These are phyloP conservation scores for Lojkania enalia DNA, from an alignment of 2,329 filamentous ascomycete genomes.

Conservation along the genomic window DNA sequence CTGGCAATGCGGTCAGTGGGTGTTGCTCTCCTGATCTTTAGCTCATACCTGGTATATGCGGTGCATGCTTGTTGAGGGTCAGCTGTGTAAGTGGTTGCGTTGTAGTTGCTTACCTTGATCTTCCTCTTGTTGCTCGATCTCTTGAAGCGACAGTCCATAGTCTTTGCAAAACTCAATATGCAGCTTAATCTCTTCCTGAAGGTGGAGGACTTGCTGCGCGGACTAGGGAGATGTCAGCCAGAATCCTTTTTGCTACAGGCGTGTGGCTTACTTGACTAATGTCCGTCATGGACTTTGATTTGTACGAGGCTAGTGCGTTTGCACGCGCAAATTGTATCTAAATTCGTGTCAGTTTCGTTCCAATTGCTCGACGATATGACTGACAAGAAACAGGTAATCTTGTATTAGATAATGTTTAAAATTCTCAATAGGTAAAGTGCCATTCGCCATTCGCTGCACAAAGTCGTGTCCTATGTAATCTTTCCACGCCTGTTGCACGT, in stretches of 20 bases:
- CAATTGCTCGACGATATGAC: slow-evolving; percentile 19
- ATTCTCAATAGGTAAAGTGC: slow-evolving; percentile 70
- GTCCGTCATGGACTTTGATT: slow-evolving; percentile 72
- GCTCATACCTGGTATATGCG: slow-evolving; percentile 67
- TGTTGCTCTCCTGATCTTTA: neutral
- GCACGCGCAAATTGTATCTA: slow-evolving; percentile 86
- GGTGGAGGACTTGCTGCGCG: slow-evolving; percentile 73
- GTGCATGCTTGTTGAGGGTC: slow-evolving; percentile 61
- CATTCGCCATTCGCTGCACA: slow-evolving; percentile 73
- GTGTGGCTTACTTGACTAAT: slow-evolving; percentile 63
- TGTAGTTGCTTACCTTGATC: slow-evolving; percentile 63
- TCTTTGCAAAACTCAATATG: slow-evolving; percentile 81
- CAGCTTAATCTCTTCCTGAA: slow-evolving; percentile 76
- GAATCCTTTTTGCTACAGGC: neutral
- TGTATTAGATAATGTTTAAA: slow-evolving; percentile 92
- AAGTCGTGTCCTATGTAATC: slow-evolving; percentile 81
- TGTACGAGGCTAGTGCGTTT: slow-evolving; percentile 83
- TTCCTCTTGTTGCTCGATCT: slow-evolving; percentile 75
- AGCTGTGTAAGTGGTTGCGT: slow-evolving; percentile 24
- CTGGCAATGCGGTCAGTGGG: slow-evolving; percentile 39
- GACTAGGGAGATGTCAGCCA: slow-evolving; percentile 49
- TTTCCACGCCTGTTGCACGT: slow-evolving; percentile 75
- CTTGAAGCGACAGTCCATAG: slow-evolving; percentile 74
- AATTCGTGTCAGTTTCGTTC: slow-evolving; percentile 8
- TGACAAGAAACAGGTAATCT: slow-evolving; percentile 85